phyloP scores from a whole-genome alignment of 2,329 filamentous ascomycete species.

The Fusarium ramigenum region DNA sequence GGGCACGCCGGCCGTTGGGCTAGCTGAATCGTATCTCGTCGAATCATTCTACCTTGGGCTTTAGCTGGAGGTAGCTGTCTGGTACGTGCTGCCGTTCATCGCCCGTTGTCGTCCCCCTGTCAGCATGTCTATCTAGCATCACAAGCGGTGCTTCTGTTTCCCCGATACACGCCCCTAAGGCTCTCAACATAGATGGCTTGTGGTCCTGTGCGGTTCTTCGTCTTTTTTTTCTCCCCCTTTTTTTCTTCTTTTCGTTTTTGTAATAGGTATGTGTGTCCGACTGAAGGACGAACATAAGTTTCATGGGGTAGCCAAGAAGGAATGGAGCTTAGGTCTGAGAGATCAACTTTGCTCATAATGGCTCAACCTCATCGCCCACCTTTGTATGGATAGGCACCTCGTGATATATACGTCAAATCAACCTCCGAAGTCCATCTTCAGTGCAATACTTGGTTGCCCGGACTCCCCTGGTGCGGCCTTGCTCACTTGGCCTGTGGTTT shows the following conservation, averaged over 20 bases:
- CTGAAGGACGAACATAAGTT: background rate
- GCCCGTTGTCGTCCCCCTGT: slow-evolving; percentile 4
- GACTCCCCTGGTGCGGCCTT: slow-evolving; percentile 54
- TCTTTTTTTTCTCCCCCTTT: background rate
- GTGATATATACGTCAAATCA: slow-evolving; percentile 28
- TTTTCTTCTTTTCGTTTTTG: background rate
- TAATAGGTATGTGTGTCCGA: slow-evolving; percentile 5
- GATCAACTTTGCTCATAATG: slow-evolving; percentile 6
- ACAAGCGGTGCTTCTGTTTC: background rate
- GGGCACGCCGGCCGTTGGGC: slow-evolving; percentile 12
- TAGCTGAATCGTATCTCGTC: slow-evolving; percentile 5
- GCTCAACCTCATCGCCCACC: background rate
- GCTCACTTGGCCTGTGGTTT: slow-evolving; percentile 52
- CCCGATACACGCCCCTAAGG: background rate
- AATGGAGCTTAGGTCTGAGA: slow-evolving; percentile 3
- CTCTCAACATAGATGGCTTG: background rate
- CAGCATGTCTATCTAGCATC: slow-evolving; percentile 4
- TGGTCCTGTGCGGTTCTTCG: background rate
- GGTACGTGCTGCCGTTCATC: background rate
- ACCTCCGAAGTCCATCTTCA: slow-evolving; percentile 91
- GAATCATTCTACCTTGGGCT: background rate
- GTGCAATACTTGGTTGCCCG: slow-evolving; percentile 82
- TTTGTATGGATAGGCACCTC: background rate
- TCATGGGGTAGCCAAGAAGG: slow-evolving; percentile 8
- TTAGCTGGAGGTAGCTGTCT: slow-evolving; percentile 1